phyloP scores from a whole-genome alignment of 108 stramenopile genomes.

The Cylindrotheca fusiformis region DNA sequence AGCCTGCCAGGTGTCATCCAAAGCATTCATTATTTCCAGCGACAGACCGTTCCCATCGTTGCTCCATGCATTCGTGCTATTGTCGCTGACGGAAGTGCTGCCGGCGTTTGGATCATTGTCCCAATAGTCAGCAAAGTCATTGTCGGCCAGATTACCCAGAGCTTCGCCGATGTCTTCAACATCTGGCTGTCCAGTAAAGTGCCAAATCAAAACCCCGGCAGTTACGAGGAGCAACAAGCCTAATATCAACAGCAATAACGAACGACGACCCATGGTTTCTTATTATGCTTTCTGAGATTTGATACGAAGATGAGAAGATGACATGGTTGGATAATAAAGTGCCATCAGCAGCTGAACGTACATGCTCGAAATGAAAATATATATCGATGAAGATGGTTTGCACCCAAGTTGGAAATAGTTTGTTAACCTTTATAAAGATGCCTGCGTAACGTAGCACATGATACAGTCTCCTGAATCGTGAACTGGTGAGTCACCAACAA shows the following conservation, averaged over 20 bases:
- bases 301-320: too few relatives aligned
- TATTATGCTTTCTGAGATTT: too few relatives aligned
- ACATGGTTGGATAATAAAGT: too few relatives aligned
- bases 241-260: not conserved
- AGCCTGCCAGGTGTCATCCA: conserved; percentile 62
- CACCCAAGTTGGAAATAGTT: too few relatives aligned
- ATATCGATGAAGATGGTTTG: too few relatives aligned
- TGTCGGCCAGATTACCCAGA: conserved; percentile 20
- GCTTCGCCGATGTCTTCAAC: conserved; percentile 20
- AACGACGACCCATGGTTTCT: too few relatives aligned
- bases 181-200: conserved; percentile 30
- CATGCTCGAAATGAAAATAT: too few relatives aligned
- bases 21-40: conserved; percentile 52
- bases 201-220: conserved; percentile 32
- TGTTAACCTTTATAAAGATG: too few relatives aligned
- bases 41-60: conserved; percentile 48
- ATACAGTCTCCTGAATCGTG: too few relatives aligned
- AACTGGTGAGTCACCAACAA: too few relatives aligned
- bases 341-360: too few relatives aligned
- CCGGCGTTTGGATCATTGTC: not conserved
- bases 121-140: conserved; percentile 38
- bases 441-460: too few relatives aligned
- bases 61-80: conserved; percentile 50
- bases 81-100: conserved; percentile 59
- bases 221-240: conserved; percentile 13